Percentiles rank a stretch among this genome's conserved stretches.
These are phyloP conservation scores for Ceraceosorus guamensis DNA, from an alignment of 1,284 basidiomycete species.

Conservation along the genomic window DNA sequence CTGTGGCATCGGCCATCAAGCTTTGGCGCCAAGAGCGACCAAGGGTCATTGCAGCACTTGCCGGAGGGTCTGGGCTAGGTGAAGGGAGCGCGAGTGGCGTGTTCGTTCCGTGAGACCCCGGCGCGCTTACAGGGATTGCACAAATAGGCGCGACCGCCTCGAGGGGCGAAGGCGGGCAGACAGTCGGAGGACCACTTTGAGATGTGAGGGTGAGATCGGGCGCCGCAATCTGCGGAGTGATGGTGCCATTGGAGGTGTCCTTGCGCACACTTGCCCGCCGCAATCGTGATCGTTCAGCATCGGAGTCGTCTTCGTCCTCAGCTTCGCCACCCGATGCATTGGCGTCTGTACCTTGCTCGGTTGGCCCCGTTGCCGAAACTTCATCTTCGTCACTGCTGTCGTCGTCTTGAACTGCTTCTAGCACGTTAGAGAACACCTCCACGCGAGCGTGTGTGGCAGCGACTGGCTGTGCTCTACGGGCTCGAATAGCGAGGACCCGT, in stretches of 20 bases:
- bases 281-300: slow-evolving; percentile 58
- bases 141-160: neutral
- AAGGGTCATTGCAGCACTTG: neutral
- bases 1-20: slow-evolving; percentile 50
- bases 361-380: neutral
- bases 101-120: too few relatives aligned
- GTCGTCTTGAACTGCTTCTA: slow-evolving; percentile 84
- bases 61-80: neutral
- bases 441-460: slow-evolving; percentile 81
- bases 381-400: slow-evolving; percentile 32
- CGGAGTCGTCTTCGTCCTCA: slow-evolving; percentile 63
- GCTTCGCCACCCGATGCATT: slow-evolving; percentile 10
- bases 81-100: too few relatives aligned
- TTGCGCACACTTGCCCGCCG: neutral
- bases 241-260: neutral
- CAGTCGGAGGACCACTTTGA: neutral
- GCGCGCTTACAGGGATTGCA: too few relatives aligned
- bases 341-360: neutral
- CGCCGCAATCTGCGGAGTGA: neutral
- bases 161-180: neutral
- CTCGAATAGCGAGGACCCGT: slow-evolving; percentile 58
- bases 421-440: slow-evolving; percentile 80
- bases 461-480: slow-evolving; percentile 83
- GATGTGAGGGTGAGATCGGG: too few relatives aligned
- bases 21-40: neutral